A percentile compares a stretch with the other conserved stretches of the same genome.
phyloP scores from a whole-genome alignment of 1,284 basidiomycete species.

The Heterobasidion irregulare region DNA sequence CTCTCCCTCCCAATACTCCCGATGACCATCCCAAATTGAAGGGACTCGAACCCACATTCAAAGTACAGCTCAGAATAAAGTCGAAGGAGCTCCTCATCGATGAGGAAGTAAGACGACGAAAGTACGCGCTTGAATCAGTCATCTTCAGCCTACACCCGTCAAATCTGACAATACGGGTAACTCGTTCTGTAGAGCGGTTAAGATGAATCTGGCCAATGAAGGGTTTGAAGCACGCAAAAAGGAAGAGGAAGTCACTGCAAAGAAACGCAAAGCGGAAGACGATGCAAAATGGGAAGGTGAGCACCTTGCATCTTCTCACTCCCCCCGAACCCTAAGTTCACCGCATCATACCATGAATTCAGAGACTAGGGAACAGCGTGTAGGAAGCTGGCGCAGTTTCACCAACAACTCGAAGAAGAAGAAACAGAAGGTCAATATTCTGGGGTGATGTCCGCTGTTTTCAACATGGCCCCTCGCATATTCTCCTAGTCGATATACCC shows the following conservation, averaged over 20 bases:
- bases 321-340: not conserved
- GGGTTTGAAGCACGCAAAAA: constrained; percentile 78
- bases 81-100: constrained; percentile 77
- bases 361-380: constrained; percentile 72
- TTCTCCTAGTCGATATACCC: not conserved
- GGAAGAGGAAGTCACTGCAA: constrained; percentile 66
- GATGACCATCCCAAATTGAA: constrained; percentile 50
- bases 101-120: constrained; percentile 71
- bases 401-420: constrained; percentile 50
- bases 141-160: not conserved
- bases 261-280: constrained; percentile 76
- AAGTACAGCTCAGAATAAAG: constrained; percentile 51
- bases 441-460: constrained; percentile 38
- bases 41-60: constrained; percentile 53
- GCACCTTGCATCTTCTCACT: constrained; percentile 9
- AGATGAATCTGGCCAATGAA: constrained; percentile 82
- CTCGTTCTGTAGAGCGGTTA: constrained; percentile 49
- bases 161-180: not conserved
- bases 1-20: constrained; percentile 46
- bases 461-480: not conserved
- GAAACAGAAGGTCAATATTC: constrained; percentile 63
- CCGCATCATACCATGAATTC: constrained; percentile 4
- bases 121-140: constrained; percentile 37
- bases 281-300: constrained; percentile 77
- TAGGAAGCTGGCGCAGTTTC: constrained; percentile 77